Percentiles rank a stretch among this genome's conserved stretches.
These are phyloP conservation scores for Yarrowia porcina DNA, from an alignment of 805 yeast genomes.

Conservation along the genomic window DNA sequence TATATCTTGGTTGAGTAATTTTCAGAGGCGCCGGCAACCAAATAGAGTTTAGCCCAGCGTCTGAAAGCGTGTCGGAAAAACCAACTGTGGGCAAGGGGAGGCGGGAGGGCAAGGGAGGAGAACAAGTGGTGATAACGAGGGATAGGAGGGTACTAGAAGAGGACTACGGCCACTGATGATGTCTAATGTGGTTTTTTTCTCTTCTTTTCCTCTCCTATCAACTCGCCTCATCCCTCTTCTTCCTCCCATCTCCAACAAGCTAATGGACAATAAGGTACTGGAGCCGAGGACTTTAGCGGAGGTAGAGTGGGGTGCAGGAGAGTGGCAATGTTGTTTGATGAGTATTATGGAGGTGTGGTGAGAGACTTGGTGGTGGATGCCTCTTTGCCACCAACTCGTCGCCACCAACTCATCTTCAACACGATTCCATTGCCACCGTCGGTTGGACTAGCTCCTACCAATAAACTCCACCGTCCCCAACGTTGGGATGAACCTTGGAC, in stretches of 20 bases:
- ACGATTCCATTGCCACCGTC: too few species aligned
- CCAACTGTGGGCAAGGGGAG: too few species aligned
- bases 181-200: too few species aligned
- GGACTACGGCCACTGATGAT: too few species aligned
- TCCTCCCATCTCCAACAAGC: not conserved
- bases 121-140: not conserved
- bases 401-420: too few species aligned
- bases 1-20: constrained; percentile 18
- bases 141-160: too few species aligned
- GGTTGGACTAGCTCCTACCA: too few species aligned
- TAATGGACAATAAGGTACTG: constrained; percentile 5
- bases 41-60: constrained; percentile 18
- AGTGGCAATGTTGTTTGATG: not conserved
- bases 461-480: constrained; percentile 24
- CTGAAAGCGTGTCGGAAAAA: constrained; percentile 14
- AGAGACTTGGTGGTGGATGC: too few species aligned
- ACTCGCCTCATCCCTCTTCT: too few species aligned
- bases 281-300: constrained; percentile 24
- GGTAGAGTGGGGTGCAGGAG: constrained; percentile 23
- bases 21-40: not conserved
- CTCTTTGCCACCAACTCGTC: not conserved
- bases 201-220: too few species aligned
- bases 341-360: too few species aligned
- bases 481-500: constrained; percentile 18
- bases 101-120: not conserved